Conservation (phyloP, 2,329 filamentous ascomycete species). For the Pseudogymnoascus sp. region DNA sequence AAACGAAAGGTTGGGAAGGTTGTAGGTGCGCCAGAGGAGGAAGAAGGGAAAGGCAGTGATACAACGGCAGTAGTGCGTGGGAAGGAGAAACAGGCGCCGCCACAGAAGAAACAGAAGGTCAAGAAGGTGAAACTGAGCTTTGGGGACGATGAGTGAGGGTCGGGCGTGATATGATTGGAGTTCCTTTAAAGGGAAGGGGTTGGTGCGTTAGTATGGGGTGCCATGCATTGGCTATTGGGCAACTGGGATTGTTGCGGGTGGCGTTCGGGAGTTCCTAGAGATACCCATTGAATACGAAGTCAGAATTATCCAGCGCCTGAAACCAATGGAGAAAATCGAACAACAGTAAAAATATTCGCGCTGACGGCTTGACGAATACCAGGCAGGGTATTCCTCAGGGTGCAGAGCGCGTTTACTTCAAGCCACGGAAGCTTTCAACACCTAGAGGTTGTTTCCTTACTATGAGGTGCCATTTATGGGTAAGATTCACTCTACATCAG, state of each 20-base stretch:
- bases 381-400: no score
- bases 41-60: conserved; percentile 14
- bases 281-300: neutral
- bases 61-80: neutral
- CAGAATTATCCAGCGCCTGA: no score
- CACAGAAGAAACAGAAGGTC: conserved; percentile 30
- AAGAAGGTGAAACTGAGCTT: conserved; percentile 63
- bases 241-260: neutral
- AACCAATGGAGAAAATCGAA: no score
- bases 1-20: conserved; percentile 50
- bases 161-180: neutral
- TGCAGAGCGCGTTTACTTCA: neutral
- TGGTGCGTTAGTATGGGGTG: neutral
- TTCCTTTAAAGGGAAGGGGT: neutral
- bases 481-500: neutral
- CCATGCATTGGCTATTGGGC: neutral
- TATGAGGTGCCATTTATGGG: neutral
- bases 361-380: no score
- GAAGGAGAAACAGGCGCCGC: conserved; percentile 13
- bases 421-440: neutral
- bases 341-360: no score
- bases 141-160: conserved; percentile 44
- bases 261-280: neutral
- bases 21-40: conserved; percentile 29
- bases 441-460: neutral